Conservation (phyloP, 2,329 filamentous ascomycete genomes). For the Botrytis byssoidea region DNA sequence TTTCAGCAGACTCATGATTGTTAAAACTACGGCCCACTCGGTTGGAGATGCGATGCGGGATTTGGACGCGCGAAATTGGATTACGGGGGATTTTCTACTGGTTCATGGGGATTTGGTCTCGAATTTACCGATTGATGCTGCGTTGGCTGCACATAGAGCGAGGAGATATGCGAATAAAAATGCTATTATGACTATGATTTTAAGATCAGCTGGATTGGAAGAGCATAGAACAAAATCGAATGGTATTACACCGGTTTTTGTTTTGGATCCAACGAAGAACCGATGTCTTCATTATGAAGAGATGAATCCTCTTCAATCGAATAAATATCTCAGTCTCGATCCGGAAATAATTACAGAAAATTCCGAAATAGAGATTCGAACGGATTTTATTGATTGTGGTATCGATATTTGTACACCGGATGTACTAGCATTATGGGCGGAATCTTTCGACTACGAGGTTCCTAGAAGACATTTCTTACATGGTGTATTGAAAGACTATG, state of each 20-base stretch:
- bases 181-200: slow-evolving; percentile 95
- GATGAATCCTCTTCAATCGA: slow-evolving; percentile 66
- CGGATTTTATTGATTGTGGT: slow-evolving; percentile 87
- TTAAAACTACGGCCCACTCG: slow-evolving; percentile 80
- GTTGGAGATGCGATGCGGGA: slow-evolving; percentile 94
- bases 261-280: slow-evolving; percentile 76
- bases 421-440: slow-evolving; percentile 90
- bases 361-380: slow-evolving; percentile 74
- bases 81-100: slow-evolving; percentile 86
- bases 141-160: slow-evolving; percentile 74
- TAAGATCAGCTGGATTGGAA: slow-evolving; percentile 70
- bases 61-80: slow-evolving; percentile 79
- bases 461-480: slow-evolving; percentile 86
- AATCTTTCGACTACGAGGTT: slow-evolving; percentile 95
- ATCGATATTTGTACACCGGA: slow-evolving; percentile 98
- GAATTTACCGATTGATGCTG: slow-evolving; percentile 79
- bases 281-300: slow-evolving; percentile 94
- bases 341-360: slow-evolving; percentile 72
- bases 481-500: slow-evolving; percentile 93
- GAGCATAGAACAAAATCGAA: slow-evolving; percentile 75
- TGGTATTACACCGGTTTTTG: slow-evolving; percentile 76
- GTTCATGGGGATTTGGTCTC: slow-evolving; percentile 92
- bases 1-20: slow-evolving; percentile 78
- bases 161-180: slow-evolving; percentile 83
- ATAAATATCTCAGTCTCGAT: slow-evolving; percentile 70